Conservation (phyloP, 176 grass and related monocot genomes). For the Metroxylon sagu region DNA sequence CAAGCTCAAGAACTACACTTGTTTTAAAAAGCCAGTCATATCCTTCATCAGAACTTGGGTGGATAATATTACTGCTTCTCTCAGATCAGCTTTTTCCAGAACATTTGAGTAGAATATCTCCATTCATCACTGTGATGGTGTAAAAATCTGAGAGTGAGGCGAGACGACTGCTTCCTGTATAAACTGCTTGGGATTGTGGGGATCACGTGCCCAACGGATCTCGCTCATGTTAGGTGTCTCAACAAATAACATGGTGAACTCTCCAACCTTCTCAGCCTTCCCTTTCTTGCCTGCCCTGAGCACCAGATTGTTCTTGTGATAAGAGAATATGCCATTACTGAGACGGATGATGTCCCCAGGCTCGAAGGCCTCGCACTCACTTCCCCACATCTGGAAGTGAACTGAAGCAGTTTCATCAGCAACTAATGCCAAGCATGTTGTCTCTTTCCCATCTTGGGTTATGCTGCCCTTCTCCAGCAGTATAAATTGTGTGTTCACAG, state of each 20-base stretch:
- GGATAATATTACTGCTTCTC: too few relatives aligned
- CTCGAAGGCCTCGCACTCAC: constrained; percentile 61
- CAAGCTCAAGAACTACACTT: too few relatives aligned
- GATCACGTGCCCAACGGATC: constrained; percentile 36
- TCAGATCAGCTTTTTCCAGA: too few relatives aligned
- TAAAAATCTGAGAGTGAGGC: constrained; percentile 40
- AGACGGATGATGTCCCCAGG: constrained; percentile 62
- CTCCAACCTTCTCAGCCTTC: constrained; percentile 39
- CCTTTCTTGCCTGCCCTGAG: constrained; percentile 61
- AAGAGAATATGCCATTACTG: constrained; percentile 65
- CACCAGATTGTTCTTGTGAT: constrained; percentile 43
- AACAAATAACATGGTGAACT: constrained; percentile 78
- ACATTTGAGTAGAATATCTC: too few relatives aligned
- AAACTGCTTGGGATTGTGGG: constrained; percentile 30
- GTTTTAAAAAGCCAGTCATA: too few relatives aligned
- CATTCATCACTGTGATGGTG: constrained; percentile 20
- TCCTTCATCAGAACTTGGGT: too few relatives aligned
- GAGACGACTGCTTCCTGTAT: constrained; percentile 50
- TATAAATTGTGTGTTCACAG: constrained; percentile 61
- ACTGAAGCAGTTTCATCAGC: constrained; percentile 60
- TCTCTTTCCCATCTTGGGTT: constrained; percentile 18
- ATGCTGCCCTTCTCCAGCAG: constrained; percentile 42
- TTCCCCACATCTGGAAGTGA: constrained; percentile 79
- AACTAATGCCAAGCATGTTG: constrained; percentile 54
- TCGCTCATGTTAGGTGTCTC: constrained; percentile 93